Base-by-base conservation (phyloP, 352 stramenopile genomes). In the Halophytophthora batemanensis region DNA sequence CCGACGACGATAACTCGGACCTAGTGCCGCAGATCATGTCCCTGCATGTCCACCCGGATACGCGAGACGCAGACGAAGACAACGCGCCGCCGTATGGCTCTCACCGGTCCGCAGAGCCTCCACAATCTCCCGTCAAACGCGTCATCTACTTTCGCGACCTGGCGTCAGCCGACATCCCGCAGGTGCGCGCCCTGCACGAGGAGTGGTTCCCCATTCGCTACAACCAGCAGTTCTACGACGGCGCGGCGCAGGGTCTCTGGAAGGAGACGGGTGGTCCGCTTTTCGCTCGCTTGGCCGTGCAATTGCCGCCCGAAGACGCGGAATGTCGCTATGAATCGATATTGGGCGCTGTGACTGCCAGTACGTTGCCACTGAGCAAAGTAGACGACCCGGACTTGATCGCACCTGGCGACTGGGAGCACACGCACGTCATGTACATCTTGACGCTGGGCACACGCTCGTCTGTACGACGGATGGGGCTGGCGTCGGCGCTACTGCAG, bases 141-240 rank as follows among this genome's bases (percentile, higher is more conserved):
- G 64, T 89, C 39, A 72, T 89, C 14, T 74, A 72, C 48, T 83
- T 94, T 56, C 79, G 83, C 33, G 68, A 69, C 21, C 61, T 99
- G 35, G 52, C 72, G 47, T 71, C 78, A 2, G 57, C 51, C 10
- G 96, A 99, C 62, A 90, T 97, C 22, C 64, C 83, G 11, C 68
- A 88, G 38, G 89, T 99, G 53, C 92, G 96, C 66, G 60, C 61
- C 35, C 73, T 99, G 39, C 95, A 98, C 68, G 95, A 98, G 61
- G 71, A 97, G 56, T 98, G 95, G 91, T 99, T 99, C 62, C 96
- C 96, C 3, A 97, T 99, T 36, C 73, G 84, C 28, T 98, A 99
- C 73, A 97, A 96, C 59, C 74, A 96, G 55, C 80, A 86, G 42
- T 99, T 99, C 68, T 98, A 98, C 64, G 89, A 98, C 47, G 78